Conservation (phyloP, 768 basidiomycete species). For the Lentinula raphanica region DNA sequence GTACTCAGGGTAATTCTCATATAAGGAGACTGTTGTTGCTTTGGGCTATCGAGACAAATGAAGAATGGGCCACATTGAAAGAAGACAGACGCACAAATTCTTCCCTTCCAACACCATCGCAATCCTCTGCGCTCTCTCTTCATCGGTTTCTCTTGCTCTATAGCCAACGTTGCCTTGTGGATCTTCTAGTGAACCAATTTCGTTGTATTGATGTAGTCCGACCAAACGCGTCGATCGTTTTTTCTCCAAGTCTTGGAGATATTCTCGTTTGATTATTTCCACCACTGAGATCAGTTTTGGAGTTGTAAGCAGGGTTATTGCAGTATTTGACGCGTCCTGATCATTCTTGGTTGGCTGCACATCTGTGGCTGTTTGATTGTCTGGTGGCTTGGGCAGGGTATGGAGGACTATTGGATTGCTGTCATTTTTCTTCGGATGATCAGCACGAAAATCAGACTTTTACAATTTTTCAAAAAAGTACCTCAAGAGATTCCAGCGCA, state of each 20-base stretch:
- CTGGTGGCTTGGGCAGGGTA: slow-evolving; percentile 41
- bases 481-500: slow-evolving; percentile 51
- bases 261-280: slow-evolving; percentile 84
- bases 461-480: slow-evolving; percentile 23
- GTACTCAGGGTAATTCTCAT: slow-evolving; percentile 66
- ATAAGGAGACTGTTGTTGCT: slow-evolving; percentile 54
- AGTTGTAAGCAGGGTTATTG: slow-evolving; percentile 35
- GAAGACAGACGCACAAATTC: slow-evolving; percentile 21
- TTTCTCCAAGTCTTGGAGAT: slow-evolving; percentile 45
- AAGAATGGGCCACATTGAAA: not conserved
- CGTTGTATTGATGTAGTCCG: slow-evolving; percentile 77
- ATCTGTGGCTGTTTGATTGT: slow-evolving; percentile 2
- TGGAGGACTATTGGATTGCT: slow-evolving; percentile 50
- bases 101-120: slow-evolving; percentile 48
- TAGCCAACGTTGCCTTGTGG: slow-evolving; percentile 16
- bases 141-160: slow-evolving; percentile 16
- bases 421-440: slow-evolving; percentile 37
- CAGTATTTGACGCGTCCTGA: slow-evolving; percentile 17
- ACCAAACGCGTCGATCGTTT: slow-evolving; percentile 33
- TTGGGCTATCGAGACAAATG: slow-evolving; percentile 32
- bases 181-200: slow-evolving; percentile 53
- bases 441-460: not conserved
- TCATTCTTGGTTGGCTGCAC: slow-evolving; percentile 7
- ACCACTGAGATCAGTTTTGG: slow-evolving; percentile 71
- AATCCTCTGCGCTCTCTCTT: slow-evolving; percentile 32